These are phyloP conservation scores for Podila minutissima DNA, from an alignment of 192 early-diverging fungal species.

Conservation along the genomic window DNA sequence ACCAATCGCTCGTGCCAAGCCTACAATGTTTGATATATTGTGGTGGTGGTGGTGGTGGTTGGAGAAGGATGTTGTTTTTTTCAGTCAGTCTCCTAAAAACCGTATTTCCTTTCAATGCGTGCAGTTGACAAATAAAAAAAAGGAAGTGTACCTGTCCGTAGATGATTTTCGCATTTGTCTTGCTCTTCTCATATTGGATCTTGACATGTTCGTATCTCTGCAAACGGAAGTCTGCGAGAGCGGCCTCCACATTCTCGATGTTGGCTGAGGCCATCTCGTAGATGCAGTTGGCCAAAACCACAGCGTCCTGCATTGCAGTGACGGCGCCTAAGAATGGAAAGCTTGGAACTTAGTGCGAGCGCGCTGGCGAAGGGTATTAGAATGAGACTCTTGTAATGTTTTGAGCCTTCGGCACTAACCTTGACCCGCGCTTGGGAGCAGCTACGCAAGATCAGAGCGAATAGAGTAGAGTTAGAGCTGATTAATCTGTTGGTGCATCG, in stretches of 20 bases:
- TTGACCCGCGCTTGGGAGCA: too few relatives aligned
- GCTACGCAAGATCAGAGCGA: too few relatives aligned
- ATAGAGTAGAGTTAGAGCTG: too few relatives aligned
- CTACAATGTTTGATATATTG: too few relatives aligned
- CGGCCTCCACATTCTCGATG: slow-evolving; percentile 4
- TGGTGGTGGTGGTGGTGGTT: too few relatives aligned
- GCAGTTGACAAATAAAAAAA: too few relatives aligned
- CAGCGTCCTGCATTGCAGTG: slow-evolving; percentile 39
- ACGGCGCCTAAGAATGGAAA: slow-evolving; percentile 7
- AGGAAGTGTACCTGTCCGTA: slow-evolving; percentile 16
- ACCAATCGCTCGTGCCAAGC: too few relatives aligned
- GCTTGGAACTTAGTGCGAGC: too few relatives aligned
- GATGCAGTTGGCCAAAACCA: slow-evolving; percentile 25
- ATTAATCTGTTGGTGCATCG: too few relatives aligned
- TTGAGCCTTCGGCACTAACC: not conserved
- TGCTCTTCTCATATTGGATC: slow-evolving; percentile 15
- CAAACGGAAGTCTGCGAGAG: slow-evolving; percentile 24
- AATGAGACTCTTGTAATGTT: not conserved
- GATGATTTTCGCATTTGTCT: slow-evolving; percentile 4
- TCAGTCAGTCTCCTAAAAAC: too few relatives aligned
- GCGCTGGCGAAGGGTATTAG: not conserved
- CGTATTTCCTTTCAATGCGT: too few relatives aligned
- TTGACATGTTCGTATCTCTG: slow-evolving; percentile 26
- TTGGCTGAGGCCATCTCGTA: slow-evolving; percentile 7
- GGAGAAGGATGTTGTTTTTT: too few relatives aligned